phyloP scores from a whole-genome alignment of 2,329 filamentous ascomycete species.

The Fusarium paranaense region DNA sequence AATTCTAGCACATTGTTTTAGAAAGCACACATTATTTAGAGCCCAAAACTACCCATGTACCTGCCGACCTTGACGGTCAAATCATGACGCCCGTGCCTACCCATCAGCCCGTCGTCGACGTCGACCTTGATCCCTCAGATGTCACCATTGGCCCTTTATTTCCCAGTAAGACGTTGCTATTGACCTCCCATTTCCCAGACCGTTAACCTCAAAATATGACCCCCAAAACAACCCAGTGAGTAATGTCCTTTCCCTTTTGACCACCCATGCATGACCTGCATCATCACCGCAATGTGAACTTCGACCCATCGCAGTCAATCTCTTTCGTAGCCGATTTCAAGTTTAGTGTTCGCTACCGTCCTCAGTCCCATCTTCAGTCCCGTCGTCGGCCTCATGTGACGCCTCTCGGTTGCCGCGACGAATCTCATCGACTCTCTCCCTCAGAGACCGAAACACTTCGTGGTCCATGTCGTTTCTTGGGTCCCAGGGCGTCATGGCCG shows the following conservation, averaged over 20 bases:
- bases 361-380: background rate
- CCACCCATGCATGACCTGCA: background rate
- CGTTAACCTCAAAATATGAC: background rate
- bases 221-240: background rate
- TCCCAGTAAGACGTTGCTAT: too few relatives aligned
- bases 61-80: background rate
- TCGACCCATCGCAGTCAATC: rapidly evolving
- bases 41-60: background rate
- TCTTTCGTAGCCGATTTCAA: background rate
- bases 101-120: background rate
- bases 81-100: background rate
- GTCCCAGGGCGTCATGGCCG: background rate
- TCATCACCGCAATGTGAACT: background rate
- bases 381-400: background rate
- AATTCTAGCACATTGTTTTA: background rate
- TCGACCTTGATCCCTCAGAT: too few relatives aligned
- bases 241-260: background rate
- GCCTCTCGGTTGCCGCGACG: background rate
- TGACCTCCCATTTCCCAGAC: too few relatives aligned
- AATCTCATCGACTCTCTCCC: background rate
- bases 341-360: background rate
- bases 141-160: too few relatives aligned
- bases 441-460: background rate
- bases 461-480: background rate
- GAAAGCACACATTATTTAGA: background rate